Evolutionary conservation across 768 basidiomycete genomes (phyloP).

Genomic region (Gloeopeniophorella convolvens): DNA sequence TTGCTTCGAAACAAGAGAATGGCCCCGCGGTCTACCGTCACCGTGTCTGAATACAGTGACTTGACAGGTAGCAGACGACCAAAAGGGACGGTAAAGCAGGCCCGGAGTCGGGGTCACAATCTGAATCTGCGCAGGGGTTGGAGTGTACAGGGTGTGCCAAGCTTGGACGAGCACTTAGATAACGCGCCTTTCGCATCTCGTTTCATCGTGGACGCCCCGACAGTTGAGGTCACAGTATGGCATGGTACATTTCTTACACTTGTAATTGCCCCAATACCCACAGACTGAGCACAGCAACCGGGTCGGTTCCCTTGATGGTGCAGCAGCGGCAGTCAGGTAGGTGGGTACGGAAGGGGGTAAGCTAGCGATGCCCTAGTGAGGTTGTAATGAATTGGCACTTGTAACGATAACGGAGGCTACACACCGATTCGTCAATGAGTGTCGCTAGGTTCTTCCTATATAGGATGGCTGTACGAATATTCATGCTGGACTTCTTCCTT

Average conservation of each 20-base stretch:
- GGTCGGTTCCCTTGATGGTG: slow-evolving; percentile 55
- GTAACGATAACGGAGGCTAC: slow-evolving; percentile 26
- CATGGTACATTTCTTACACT: slow-evolving; percentile 71
- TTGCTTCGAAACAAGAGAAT: no score
- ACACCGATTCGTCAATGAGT: slow-evolving; percentile 74
- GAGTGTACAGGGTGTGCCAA: no score
- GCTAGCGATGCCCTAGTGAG: slow-evolving; percentile 47
- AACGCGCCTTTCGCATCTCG: slow-evolving; percentile 71
- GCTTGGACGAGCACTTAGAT: no score
- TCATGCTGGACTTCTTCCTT: slow-evolving; percentile 79
- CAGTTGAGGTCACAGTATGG: slow-evolving; percentile 72
- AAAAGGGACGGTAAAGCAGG: no score
- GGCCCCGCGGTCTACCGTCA: no score
- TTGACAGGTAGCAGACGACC: no score
- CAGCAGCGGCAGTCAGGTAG: slow-evolving; percentile 64
- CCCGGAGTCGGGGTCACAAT: no score
- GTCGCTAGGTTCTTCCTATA: slow-evolving; percentile 75
- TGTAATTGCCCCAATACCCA: slow-evolving; percentile 77
- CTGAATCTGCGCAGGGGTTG: no score
- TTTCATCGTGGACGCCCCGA: slow-evolving; percentile 68
- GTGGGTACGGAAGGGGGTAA: slow-evolving; percentile 49
- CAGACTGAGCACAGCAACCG: slow-evolving; percentile 80
- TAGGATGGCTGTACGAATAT: slow-evolving; percentile 69
- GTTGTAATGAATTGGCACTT: background rate
- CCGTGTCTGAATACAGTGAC: no score